phyloP scores from a whole-genome alignment of 768 basidiomycete genomes.

The Boletus coccyginus region DNA sequence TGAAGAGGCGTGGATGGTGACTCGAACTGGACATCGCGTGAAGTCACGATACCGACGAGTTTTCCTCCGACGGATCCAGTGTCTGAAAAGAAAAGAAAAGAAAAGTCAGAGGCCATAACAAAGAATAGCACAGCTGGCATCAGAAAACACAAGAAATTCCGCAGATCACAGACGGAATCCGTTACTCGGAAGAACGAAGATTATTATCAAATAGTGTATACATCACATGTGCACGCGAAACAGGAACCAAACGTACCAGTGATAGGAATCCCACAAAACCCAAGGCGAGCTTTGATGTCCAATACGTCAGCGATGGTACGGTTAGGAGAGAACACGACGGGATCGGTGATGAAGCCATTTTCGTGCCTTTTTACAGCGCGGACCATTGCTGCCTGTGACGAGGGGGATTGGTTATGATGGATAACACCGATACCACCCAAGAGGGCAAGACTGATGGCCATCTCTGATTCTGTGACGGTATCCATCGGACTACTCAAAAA shows the following conservation, averaged over 20 bases:
- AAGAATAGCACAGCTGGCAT: not conserved
- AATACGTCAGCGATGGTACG: constrained; percentile 85
- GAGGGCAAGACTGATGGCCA: constrained; percentile 93
- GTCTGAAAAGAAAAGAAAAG: constrained; percentile 47
- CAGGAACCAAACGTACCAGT: constrained; percentile 66
- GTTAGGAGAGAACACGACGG: constrained; percentile 79
- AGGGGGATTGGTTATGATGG: constrained; percentile 89
- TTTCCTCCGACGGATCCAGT: constrained; percentile 85
- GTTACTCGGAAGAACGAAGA: constrained; percentile 91
- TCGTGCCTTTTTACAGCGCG: constrained; percentile 97
- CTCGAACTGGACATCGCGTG: constrained; percentile 94
- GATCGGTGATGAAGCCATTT: constrained; percentile 97
- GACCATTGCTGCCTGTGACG: constrained; percentile 93
- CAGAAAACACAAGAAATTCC: constrained; percentile 43
- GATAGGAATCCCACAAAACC: constrained; percentile 97
- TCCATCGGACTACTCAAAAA: constrained; percentile 99
- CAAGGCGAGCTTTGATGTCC: constrained; percentile 86
- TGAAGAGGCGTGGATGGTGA: constrained; percentile 60
- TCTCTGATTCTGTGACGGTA: constrained; percentile 94
- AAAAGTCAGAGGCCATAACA: constrained; percentile 19
- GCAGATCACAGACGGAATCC: constrained; percentile 69
- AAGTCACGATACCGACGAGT: constrained; percentile 94
- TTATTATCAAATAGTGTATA: constrained; percentile 45
- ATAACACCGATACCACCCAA: constrained; percentile 97
- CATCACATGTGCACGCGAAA: constrained; percentile 38